Conservation (phyloP, 257 asterid species). For the Jacaranda copaia region DNA sequence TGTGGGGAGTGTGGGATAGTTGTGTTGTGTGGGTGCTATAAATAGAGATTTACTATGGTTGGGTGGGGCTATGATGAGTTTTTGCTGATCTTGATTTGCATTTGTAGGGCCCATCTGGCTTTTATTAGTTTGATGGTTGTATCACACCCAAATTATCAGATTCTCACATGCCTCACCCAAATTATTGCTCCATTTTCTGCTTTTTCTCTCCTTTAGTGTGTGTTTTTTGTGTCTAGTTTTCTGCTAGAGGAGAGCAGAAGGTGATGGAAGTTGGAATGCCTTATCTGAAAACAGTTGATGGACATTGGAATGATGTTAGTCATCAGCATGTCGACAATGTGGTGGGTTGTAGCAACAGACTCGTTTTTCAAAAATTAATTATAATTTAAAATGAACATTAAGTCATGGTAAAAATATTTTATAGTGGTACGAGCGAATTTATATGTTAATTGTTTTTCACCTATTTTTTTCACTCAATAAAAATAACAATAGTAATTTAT, state of each 20-base stretch:
- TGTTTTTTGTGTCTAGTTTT: neutral
- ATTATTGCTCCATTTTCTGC: conserved; percentile 32
- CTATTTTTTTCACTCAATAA: no score
- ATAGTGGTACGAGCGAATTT: no score
- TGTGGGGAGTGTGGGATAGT: conserved; percentile 12
- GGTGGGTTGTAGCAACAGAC: no score
- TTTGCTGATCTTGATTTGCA: conserved; percentile 3
- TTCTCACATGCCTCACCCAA: conserved; percentile 41
- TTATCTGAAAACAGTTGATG: no score
- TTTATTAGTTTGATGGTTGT: neutral
- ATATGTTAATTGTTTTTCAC: no score
- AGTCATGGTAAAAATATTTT: no score
- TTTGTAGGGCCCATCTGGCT: conserved; percentile 34
- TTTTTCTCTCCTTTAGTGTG: neutral
- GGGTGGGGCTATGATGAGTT: conserved; percentile 27
- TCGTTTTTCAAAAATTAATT: no score
- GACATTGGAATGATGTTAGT: no score
- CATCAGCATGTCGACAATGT: no score
- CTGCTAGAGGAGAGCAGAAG: neutral
- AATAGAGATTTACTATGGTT: conserved; percentile 40
- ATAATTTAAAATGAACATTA: no score
- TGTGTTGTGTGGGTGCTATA: conserved; percentile 45
- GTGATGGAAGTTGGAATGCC: no score
- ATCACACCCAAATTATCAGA: conserved; percentile 28
- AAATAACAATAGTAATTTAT: no score